Evolutionary conservation across 2,329 filamentous ascomycete genomes (phyloP).

Genomic region (Scleromitrula shiraiana): DNA sequence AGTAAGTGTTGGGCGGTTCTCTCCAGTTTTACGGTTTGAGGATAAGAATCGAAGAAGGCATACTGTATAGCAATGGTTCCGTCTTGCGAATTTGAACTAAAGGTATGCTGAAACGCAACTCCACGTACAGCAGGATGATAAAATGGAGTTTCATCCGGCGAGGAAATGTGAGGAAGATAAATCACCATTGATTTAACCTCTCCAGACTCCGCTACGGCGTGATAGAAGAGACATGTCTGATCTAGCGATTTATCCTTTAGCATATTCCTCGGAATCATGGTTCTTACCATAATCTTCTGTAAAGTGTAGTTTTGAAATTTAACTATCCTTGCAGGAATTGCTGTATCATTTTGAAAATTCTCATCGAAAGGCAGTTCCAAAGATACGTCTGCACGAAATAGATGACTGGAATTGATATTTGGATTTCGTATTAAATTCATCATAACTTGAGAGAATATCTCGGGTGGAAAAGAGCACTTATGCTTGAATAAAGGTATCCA

Average conservation of each 20-base stretch:
- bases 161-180: conserved; percentile 66
- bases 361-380: conserved; percentile 39
- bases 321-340: conserved; percentile 33
- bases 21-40: conserved; percentile 41
- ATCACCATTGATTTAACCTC: conserved; percentile 51
- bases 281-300: conserved; percentile 62
- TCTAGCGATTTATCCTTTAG: conserved; percentile 65
- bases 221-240: conserved; percentile 75
- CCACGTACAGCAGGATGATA: conserved; percentile 76
- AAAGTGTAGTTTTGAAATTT: conserved; percentile 41
- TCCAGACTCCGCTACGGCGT: conserved; percentile 23
- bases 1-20: conserved; percentile 64
- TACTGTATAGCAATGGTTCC: conserved; percentile 55
- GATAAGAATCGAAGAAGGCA: conserved; percentile 38
- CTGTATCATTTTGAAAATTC: conserved; percentile 24
- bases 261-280: conserved; percentile 74
- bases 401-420: conserved; percentile 69
- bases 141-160: conserved; percentile 62
- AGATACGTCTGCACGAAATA: conserved; percentile 71
- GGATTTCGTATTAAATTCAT: conserved; percentile 69
- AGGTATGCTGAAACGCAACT: conserved; percentile 70
- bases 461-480: conserved; percentile 53
- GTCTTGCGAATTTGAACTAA: conserved; percentile 35
- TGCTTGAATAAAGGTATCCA: conserved; percentile 51
- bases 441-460: conserved; percentile 60